Evolutionary conservation across 768 basidiomycete genomes (phyloP).

Genomic region (Porphyrellus cyaneotinctus): DNA sequence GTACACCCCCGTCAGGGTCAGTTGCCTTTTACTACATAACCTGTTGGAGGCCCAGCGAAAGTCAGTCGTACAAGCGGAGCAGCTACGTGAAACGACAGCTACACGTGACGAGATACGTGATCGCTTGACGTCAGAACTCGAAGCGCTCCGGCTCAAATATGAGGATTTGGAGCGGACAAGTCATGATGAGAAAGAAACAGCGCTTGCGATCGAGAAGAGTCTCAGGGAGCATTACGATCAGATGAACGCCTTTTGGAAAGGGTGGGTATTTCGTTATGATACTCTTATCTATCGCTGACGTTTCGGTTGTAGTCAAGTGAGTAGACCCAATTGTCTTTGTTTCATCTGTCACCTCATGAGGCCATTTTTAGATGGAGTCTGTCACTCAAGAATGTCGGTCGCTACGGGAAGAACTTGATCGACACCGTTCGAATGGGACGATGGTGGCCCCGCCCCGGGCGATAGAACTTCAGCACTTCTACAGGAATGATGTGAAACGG

Average conservation of each 20-base stretch:
- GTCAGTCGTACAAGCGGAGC: constrained; percentile 34
- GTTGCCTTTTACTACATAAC: constrained; percentile 47
- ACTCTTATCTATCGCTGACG: constrained; percentile 16
- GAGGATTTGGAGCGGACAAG: constrained; percentile 39
- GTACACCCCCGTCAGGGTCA: constrained; percentile 50
- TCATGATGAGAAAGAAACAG: constrained; percentile 49
- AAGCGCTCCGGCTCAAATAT: constrained; percentile 39
- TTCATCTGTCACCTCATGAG: constrained; percentile 7
- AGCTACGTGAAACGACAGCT: constrained; percentile 28
- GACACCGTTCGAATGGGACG: constrained; percentile 17
- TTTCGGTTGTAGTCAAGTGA: constrained; percentile 32
- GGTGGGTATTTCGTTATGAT: constrained; percentile 25
- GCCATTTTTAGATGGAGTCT: constrained; percentile 20
- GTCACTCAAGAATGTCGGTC: constrained; percentile 23
- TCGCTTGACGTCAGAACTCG: constrained; percentile 29
- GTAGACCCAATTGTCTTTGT: constrained; percentile 15
- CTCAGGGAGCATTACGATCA: constrained; percentile 50
- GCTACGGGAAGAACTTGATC: constrained; percentile 27
- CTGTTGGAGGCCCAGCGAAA: constrained; percentile 46
- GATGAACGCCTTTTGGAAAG: constrained; percentile 41
- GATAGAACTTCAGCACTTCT: constrained; percentile 22
- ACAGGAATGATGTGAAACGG: constrained; percentile 21
- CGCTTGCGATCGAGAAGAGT: constrained; percentile 47
- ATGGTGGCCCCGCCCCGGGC: constrained; percentile 12
- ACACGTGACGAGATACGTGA: constrained; percentile 33